Base-by-base conservation (phyloP, 2,329 filamentous ascomycete species). In the Clonostachys rosea region DNA sequence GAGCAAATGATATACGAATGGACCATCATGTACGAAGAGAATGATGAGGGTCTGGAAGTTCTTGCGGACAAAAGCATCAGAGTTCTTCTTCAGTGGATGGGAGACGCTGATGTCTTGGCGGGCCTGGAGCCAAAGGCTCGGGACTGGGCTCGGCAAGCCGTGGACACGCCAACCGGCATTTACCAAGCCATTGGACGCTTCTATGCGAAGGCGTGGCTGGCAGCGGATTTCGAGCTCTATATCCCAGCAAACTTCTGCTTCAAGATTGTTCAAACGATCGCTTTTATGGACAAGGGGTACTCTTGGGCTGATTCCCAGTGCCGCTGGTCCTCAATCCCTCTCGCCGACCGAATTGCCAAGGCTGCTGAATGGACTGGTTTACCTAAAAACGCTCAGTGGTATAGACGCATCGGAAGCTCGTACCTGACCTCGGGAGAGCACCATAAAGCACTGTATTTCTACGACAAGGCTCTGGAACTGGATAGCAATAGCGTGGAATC, bases 171-270 rank as follows among this genome's bases (percentile, higher is more conserved):
- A 0, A 58, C 58, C 0, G 62, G 59, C 1, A 60, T 71, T 34
- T 63, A 67, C 40, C 60, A 67, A n/a, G 57, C 55, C 1, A 68
- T 70, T 34, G 69, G 69, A 2, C 57, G 62, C 2, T 54, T 66
- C 1, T 71, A 70, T 24, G 65, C 68, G 3, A 53, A 59, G 4
- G 67, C 66, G 0, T 71, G 68, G 68, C 58, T 71, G 0, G 61
- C 62, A 0, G 54, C 56, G 5, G 56, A 60, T 5, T 70, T 62
- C 30, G 52, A 59, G 24, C 57, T 56, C 34, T 71, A 70, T 35
- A 55, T 70, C 6, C 66, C 68, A 6, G 69, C 68, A 0, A 52
- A 66, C 0, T 67, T 70, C 47, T 71, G 68, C 51, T 70, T 71
- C 50, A 66, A 69, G 47, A 69, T 71, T 36, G 68, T 71, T 5